Base-by-base conservation (phyloP, 345 rosid genomes). In the Rhodamnia rubescens region DNA sequence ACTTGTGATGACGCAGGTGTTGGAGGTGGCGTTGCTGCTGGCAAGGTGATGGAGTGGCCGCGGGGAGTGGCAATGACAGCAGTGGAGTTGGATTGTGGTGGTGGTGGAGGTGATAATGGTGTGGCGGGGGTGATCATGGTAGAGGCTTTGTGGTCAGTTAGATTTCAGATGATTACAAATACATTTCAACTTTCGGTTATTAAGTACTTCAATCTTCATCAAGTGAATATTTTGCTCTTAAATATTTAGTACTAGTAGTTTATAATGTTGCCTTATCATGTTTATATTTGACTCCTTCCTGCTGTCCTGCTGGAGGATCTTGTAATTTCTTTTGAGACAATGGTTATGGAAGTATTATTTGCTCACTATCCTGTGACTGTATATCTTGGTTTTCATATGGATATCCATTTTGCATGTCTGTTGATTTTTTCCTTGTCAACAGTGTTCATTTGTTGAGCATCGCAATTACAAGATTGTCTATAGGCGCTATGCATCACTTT, bases 401-500 rank as follows among this genome's bases (percentile, higher is more conserved):
- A 69, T 69, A 69, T 69, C n/a, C 27, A 56, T 56, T 56, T 22
- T 24, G n/a, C 12, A 56, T 56, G 59, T 22, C 22, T 5, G 5
- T 22, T 56, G n/a, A 56, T 22, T 9, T 56, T 40, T 69, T 36
- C 12, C 78, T 36, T 69, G 78, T 36, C 78, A 18, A 69, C 94
- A 96, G 99, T 97, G 99, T 90, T 97, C 99, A 4, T 97, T 96
- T 86, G 99, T 96, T 14, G 99, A 95, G 93, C 99, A 96, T 90
- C 98, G 99, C 84, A 97, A 94, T 89, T 94, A 96, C 95, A 97
- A 97, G 90, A 95, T 96, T 61, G 98, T 97, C 27, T 97, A 97
- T 87, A 90, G 98, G 86, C 96, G 98, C 57, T 97, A 97, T 58
- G 99, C 98, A 6, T 97, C 98, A 22, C 92, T 98, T 42, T 98